Base-by-base conservation (phyloP, 208 protist genomes). In the Trypanosoma conorhini region DNA sequence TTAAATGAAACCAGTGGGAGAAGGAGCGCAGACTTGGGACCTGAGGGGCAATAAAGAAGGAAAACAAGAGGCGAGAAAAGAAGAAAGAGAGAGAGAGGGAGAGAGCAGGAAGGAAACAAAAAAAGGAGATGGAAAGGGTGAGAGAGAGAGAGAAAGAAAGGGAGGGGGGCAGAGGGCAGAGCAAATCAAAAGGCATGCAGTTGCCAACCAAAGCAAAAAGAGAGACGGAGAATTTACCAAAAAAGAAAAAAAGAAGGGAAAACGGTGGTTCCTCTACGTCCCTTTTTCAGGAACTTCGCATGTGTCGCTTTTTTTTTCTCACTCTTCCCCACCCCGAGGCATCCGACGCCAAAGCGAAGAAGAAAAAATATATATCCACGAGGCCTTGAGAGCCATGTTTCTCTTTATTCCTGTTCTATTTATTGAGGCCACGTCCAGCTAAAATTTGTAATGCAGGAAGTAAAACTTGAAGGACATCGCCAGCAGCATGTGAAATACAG, bases 381-480 rank as follows among this genome's bases (percentile, higher is more conserved):
- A 38, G 33, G 33, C 33, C 7, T 38, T 38, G 33, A 38, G 7
- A 38, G 33, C 33, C 33, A 38, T 24, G 64, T 28, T 28, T 56
- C 46, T 50, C 40, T 1, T 54, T 75, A 21, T 67, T 76, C 24
- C 42, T 50, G 24, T 61, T 70, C 50, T 70, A 60, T 66, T 12
- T 48, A 56, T 21, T 30, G 1, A 44, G 4, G n/a, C 10, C 26
- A 44, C 7, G 17, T 52, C 24, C 2, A 52, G n/a, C 72, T 82
- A 82, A 64, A 75, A 56, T 26, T 56, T 82, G 78, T 96, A 96
- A 60, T 91, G 72, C 60, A 96, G 79, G 64, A 96, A 96, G 77
- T 96, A 96, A 62, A 96, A 82, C 77, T 96, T 96, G 64, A 96
- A 93, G 22, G 82, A 91, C 28, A 94, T 42, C 22, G 85, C 85